Evolutionary conservation across 2,329 filamentous ascomycete genomes (phyloP).

Genomic region (Paramyrothecium sp.): DNA sequence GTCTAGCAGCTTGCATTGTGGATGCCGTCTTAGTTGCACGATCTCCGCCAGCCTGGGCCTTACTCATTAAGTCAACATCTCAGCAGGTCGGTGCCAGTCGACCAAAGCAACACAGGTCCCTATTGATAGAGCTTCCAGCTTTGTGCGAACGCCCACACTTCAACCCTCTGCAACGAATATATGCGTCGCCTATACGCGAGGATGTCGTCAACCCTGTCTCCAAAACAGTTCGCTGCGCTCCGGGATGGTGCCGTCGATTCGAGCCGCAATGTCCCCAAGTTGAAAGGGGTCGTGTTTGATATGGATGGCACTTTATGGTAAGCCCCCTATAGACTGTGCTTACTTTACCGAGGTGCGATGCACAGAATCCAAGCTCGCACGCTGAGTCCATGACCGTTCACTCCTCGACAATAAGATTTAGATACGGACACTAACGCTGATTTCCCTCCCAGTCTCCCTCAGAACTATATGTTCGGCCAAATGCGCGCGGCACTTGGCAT

Average conservation of each 20-base stretch:
- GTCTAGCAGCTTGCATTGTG: neutral
- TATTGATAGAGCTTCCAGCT: neutral
- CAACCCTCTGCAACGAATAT: neutral
- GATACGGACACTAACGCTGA: neutral
- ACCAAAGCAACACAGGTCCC: no score
- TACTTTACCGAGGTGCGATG: no score
- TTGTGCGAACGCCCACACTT: no score
- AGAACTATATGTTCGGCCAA: slow-evolving; percentile 91
- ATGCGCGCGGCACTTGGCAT: slow-evolving; percentile 81
- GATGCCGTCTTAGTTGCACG: neutral
- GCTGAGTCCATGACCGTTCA: no score
- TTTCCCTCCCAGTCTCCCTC: slow-evolving; percentile 63
- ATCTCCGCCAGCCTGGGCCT: neutral
- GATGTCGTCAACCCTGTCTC: slow-evolving; percentile 36
- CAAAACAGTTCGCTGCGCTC: slow-evolving; percentile 57
- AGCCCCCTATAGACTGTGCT: slow-evolving; percentile 30
- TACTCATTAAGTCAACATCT: no score
- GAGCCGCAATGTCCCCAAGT: slow-evolving; percentile 35
- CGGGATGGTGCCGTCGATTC: slow-evolving; percentile 29
- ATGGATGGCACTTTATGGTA: slow-evolving; percentile 94
- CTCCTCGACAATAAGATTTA: no score
- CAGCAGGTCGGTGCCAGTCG: no score
- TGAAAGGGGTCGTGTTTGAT: slow-evolving; percentile 76
- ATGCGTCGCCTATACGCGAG: slow-evolving; percentile 32
- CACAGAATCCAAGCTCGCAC: no score